Evolutionary conservation across 768 basidiomycete genomes (phyloP).

Genomic region (Pisolithus sp.): DNA sequence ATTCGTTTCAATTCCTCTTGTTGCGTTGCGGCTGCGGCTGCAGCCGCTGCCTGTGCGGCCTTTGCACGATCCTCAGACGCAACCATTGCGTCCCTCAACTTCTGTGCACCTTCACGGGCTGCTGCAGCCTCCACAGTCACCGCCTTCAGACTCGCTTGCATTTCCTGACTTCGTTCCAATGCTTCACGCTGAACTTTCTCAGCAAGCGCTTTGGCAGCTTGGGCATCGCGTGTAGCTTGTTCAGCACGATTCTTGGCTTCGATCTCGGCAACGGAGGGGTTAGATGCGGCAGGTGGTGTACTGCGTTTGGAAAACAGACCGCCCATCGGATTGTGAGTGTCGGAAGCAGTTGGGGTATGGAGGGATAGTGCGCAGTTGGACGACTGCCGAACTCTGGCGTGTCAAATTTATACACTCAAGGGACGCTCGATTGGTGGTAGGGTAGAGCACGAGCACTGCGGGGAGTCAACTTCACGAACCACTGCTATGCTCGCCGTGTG

Average conservation of each 20-base stretch:
- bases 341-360: neutral
- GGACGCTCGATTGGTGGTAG: no score
- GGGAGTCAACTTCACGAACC: no score
- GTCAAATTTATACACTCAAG: no score
- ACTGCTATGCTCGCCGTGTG: no score
- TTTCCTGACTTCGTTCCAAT: conserved; percentile 5
- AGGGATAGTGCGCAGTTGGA: no score
- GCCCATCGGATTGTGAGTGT: neutral
- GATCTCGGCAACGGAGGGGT: conserved; percentile 9
- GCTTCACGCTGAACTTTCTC: neutral
- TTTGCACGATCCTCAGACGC: neutral
- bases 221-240: neutral
- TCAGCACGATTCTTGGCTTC: conserved; percentile 5
- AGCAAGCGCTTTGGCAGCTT: conserved; percentile 1
- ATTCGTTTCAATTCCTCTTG: conserved; percentile 9
- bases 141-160: conserved; percentile 2
- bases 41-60: conserved; percentile 2
- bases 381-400: no score
- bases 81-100: conserved; percentile 7
- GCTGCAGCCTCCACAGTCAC: conserved; percentile 1
- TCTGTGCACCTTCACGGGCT: conserved; percentile 6
- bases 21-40: conserved; percentile 1
- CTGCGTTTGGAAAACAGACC: neutral
- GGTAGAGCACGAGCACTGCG: no score
- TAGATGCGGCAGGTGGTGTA: conserved; percentile 3